Evolutionary conservation across 345 rosid species (phyloP), one percentile per base, ranked within the genome.

Genomic region (Populus simonii): DNA sequence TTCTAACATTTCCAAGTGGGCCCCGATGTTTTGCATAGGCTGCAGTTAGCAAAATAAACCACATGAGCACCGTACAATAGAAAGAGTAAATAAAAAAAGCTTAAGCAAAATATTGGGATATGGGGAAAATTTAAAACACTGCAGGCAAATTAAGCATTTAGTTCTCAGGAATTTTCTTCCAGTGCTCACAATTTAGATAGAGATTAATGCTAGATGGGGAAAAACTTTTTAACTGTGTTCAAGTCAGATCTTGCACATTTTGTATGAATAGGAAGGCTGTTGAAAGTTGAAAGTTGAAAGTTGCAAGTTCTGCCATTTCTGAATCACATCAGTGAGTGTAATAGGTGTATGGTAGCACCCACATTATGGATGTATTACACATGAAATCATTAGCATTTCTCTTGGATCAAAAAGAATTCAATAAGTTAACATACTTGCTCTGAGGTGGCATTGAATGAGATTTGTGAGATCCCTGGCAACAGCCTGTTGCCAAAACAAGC

Each of bases 1-100:
- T 96, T 84, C 99, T 89, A 65, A 96, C 96, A 86, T 96, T 93
- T 72, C 98, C 98, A 74, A 96, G 98, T 43, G 88, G 87, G 63
- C 99, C 99, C 70, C 98, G 84, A 81, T 85, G 83, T 84, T 93
- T 96, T 80, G 84, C 93, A 84, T 96, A 96, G 29, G 80, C 99
- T 96, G 91, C 80, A 87, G 77, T 73, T 5, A 74, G 16, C n/a
- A 43, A 73, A 77, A 81, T 22, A 67, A 72, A 17, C n/a, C 29
- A 68, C 35, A 27, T 73, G 63, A 80, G 75, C 67, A 9, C 23
- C 59, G 36, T 29, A 51, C 8, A 73, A 59, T 33, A 18, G 45
- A 33, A 12, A 17, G 3, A 17, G 36, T 45, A 7, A 13, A 20
- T 20, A 43, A 15, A 29, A 3, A 47, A 61, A 25, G 5, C 12